phyloP scores from a whole-genome alignment of 371 early-diverging fungal species.

The Mucor indicus region DNA sequence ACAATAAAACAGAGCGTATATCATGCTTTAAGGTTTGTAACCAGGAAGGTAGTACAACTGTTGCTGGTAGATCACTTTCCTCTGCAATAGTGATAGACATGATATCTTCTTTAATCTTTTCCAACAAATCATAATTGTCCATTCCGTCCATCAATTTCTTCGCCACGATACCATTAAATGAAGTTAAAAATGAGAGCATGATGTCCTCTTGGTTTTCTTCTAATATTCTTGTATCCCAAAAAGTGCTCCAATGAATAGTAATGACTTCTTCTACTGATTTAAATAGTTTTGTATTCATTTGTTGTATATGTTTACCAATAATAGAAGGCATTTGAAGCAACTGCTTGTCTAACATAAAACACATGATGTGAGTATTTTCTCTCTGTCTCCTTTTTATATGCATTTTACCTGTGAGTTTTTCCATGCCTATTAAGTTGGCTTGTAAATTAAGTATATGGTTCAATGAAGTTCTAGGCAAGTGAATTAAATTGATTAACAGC shows the following conservation, averaged over 20 bases:
- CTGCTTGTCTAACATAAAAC: constrained; percentile 6
- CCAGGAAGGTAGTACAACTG: too few relatives aligned
- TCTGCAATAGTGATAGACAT: background rate
- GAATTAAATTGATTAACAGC: constrained; percentile 24
- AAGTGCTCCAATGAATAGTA: constrained; percentile 4
- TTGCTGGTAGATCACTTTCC: background rate
- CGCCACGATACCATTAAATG: constrained; percentile 16
- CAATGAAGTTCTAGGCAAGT: constrained; percentile 7
- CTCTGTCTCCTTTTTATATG: background rate
- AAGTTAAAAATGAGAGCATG: constrained; percentile 6
- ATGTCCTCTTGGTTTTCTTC: background rate
- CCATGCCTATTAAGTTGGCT: constrained; percentile 11
- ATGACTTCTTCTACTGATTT: constrained; percentile 9
- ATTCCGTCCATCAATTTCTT: constrained; percentile 10
- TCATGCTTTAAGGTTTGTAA: too few relatives aligned
- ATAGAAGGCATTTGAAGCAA: constrained; percentile 9
- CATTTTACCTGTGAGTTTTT: constrained; percentile 14
- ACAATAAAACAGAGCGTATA: too few relatives aligned
- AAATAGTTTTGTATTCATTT: constrained; percentile 13
- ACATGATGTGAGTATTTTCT: background rate
- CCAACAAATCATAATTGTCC: constrained; percentile 7
- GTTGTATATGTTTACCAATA: constrained; percentile 21
- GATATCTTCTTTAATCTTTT: constrained; percentile 7
- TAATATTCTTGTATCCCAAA: constrained; percentile 8
- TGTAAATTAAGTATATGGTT: constrained; percentile 3